phyloP scores from a whole-genome alignment of 78 protist genomes.

The Bodo saltans region DNA sequence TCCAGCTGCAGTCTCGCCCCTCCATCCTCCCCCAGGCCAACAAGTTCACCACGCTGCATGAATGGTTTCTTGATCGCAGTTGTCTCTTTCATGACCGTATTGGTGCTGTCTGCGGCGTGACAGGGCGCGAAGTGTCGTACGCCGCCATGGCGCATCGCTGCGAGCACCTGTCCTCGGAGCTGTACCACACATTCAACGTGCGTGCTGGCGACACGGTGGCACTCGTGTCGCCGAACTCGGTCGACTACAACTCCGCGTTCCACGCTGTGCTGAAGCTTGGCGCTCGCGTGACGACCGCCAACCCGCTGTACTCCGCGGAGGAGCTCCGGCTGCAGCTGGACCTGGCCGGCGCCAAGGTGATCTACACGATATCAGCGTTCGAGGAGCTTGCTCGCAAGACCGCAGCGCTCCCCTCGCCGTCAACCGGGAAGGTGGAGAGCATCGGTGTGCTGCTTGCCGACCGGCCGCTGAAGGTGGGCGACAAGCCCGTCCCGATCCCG shows the following conservation, averaged over 20 bases:
- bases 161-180: background rate
- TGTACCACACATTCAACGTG: background rate
- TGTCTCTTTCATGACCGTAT: no score
- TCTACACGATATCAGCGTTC: constrained; percentile 24
- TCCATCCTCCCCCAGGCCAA: no score
- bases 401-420: background rate
- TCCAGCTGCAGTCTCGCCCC: no score
- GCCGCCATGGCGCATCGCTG: background rate
- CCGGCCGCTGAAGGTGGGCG: no score
- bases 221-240: constrained; percentile 6
- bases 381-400: background rate
- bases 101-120: background rate
- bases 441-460: no score
- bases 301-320: constrained; percentile 20
- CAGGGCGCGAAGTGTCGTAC: background rate
- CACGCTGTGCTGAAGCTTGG: constrained; percentile 20
- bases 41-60: no score
- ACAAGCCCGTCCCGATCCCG: no score
- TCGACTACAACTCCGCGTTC: background rate
- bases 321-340: constrained; percentile 30
- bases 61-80: no score
- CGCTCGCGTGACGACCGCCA: constrained; percentile 15
- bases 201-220: background rate
- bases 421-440: background rate
- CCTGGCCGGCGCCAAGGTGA: background rate